A percentile compares a stretch with the other conserved stretches of the same genome.
Conservation (phyloP, 495 filamentous ascomycete species). For the Oidiodendron maius region DNA sequence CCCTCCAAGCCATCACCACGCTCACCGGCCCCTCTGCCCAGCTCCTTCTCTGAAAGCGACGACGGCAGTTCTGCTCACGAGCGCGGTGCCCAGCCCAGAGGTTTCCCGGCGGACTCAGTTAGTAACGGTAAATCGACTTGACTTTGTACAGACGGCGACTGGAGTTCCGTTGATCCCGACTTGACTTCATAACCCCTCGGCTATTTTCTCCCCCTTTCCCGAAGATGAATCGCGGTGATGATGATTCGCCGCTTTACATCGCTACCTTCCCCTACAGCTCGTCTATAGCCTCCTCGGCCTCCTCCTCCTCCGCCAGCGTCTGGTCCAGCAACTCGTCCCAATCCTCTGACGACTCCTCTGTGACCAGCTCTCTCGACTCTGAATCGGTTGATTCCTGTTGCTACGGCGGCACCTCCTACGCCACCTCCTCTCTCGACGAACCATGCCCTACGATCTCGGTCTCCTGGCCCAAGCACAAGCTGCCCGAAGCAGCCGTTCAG, state of each 20-base stretch:
- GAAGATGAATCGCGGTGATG: conserved; percentile 48
- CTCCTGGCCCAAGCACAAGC: conserved; percentile 25
- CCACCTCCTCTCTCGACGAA: conserved; percentile 23
- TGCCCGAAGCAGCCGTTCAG: conserved; percentile 40
- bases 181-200: conserved; percentile 18
- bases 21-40: conserved; percentile 18
- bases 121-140: conserved; percentile 40
- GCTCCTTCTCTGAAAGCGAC: too few species aligned
- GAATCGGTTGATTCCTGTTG: conserved; percentile 37
- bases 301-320: conserved; percentile 69
- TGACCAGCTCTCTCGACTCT: conserved; percentile 40
- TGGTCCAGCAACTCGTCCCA: conserved; percentile 71
- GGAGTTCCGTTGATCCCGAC: conserved; percentile 32
- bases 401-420: conserved; percentile 23
- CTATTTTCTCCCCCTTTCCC: conserved; percentile 16
- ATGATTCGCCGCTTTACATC: conserved; percentile 38
- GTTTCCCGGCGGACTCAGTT: conserved; percentile 22
- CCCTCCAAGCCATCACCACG: conserved; percentile 33
- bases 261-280: conserved; percentile 52
- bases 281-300: conserved; percentile 64
- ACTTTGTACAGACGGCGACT: conserved; percentile 48
- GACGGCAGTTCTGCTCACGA: conserved; percentile 18
- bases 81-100: conserved; percentile 22
- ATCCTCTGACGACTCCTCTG: conserved; percentile 43
- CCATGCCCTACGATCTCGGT: conserved; percentile 20